These are phyloP conservation scores for Lepidium campestre DNA, from an alignment of 441 rosid species.

Conservation along the genomic window DNA sequence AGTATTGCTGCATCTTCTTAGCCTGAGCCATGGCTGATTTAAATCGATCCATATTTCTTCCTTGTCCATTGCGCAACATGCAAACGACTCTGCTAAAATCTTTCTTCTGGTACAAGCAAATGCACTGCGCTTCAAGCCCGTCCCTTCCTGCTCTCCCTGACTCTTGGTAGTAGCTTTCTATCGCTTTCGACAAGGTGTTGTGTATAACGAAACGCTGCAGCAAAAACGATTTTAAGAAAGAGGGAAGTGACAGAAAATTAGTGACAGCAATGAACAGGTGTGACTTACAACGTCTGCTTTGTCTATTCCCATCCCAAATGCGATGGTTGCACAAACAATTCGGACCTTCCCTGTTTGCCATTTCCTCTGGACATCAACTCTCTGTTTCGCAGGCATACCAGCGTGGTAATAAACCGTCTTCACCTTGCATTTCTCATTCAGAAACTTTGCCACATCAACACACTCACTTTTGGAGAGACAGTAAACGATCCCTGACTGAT, in stretches of 20 bases:
- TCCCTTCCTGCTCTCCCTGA: conserved; percentile 98
- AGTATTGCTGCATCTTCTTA: conserved; percentile 79
- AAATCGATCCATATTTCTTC: conserved; percentile 61
- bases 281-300: conserved; percentile 88
- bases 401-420: conserved; percentile 86
- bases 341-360: conserved; percentile 84
- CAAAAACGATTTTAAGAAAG: neutral
- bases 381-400: conserved; percentile 75
- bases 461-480: conserved; percentile 95
- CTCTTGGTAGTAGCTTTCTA: conserved; percentile 95
- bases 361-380: conserved; percentile 79
- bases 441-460: conserved; percentile 72
- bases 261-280: neutral
- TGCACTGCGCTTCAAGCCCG: conserved; percentile 59
- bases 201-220: conserved; percentile 85
- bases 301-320: conserved; percentile 99
- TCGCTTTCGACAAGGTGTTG: conserved; percentile 86
- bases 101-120: conserved; percentile 83
- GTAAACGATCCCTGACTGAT: conserved; percentile 85
- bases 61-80: conserved; percentile 81
- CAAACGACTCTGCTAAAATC: conserved; percentile 95
- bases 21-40: conserved; percentile 88
- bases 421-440: conserved; percentile 70
- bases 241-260: neutral
- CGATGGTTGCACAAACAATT: conserved; percentile 87